Evolutionary conservation across 2,329 filamentous ascomycete species (phyloP).

Genomic region (Apiospora sp.): DNA sequence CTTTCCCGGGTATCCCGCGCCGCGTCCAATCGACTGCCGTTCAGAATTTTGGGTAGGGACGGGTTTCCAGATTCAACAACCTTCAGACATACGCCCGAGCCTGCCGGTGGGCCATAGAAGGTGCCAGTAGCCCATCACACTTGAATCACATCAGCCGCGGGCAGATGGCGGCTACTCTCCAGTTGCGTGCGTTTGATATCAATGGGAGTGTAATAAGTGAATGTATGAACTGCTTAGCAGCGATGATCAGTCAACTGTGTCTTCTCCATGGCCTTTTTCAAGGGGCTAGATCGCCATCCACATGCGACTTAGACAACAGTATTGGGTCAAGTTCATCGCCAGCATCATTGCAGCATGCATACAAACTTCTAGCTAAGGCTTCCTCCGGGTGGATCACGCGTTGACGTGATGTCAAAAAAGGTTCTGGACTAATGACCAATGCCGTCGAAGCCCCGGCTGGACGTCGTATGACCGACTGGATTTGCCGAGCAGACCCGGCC

Average conservation of each 20-base stretch:
- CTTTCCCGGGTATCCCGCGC: constrained; percentile 15
- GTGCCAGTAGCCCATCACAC: not conserved
- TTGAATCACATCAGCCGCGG: not conserved
- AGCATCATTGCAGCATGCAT: not conserved
- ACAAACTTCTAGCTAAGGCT: not conserved
- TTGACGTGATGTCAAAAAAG: not conserved
- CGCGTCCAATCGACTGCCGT: not conserved
- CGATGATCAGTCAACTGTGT: not conserved
- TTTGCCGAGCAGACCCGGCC: constrained; percentile 5
- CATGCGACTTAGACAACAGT: not conserved
- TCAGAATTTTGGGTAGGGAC: not conserved
- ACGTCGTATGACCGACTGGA: constrained; percentile 11
- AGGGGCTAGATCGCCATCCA: not conserved
- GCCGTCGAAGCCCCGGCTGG: constrained; percentile 2
- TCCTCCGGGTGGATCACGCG: not conserved
- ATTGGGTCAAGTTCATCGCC: not conserved
- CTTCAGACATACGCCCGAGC: not conserved
- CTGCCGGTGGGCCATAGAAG: not conserved
- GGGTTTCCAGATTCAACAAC: not conserved
- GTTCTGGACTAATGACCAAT: not conserved
- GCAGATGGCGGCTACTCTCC: not conserved
- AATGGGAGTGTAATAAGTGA: not conserved
- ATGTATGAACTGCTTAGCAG: not conserved
- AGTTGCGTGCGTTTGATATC: not conserved
- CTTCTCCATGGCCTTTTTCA: not conserved